Base-by-base conservation (phyloP, 2,329 filamentous ascomycete species). In the Ceratocystis huliohia region DNA sequence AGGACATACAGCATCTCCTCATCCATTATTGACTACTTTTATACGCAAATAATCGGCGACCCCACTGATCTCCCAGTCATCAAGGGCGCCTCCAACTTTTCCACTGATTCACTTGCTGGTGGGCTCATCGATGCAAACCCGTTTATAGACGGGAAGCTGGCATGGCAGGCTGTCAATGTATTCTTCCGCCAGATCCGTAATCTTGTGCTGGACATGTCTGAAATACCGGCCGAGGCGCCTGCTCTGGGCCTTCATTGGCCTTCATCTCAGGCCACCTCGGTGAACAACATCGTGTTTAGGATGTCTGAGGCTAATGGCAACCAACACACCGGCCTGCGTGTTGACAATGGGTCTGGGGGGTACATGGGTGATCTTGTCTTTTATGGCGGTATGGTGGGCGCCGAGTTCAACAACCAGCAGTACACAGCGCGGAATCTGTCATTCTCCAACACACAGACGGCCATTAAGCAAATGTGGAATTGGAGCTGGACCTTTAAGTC, bases 401-500 rank as follows among this genome's bases (percentile, higher is more conserved):
- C 78, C 5, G 74, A 75, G 28, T 73, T 81, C 15, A 86, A 86
- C 20, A 88, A 86, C 71, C 86, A 89, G 74, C 87, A 90, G 72
- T 90, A 88, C 73, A 88, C 86, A 15, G 84, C 85, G 63, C 80
- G 85, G 30, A 88, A 89, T 72, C 72, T 88, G 70, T 84, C 80
- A 25, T 88, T 90, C 75, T 82, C 82, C 70, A 78, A 81, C 68
- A 82, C 84, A 70, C 77, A 84, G 70, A 87, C 84, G 10, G 88
- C 85, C 61, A 84, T 90, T 67, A 82, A 81, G 73, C 85, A 89
- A 78, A 82, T 87, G 69, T 91, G 88, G 88, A 83, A 88, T 73
- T 91, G 88, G 88, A 82, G 84, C 1, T 91, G 86, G 85, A 86
- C 84, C 4, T 88, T 88, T 77, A 87, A 88, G 74, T 84, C 82